These are phyloP conservation scores for Microbotryum violaceum DNA, from an alignment of 1,284 basidiomycete genomes.

Conservation along the genomic window DNA sequence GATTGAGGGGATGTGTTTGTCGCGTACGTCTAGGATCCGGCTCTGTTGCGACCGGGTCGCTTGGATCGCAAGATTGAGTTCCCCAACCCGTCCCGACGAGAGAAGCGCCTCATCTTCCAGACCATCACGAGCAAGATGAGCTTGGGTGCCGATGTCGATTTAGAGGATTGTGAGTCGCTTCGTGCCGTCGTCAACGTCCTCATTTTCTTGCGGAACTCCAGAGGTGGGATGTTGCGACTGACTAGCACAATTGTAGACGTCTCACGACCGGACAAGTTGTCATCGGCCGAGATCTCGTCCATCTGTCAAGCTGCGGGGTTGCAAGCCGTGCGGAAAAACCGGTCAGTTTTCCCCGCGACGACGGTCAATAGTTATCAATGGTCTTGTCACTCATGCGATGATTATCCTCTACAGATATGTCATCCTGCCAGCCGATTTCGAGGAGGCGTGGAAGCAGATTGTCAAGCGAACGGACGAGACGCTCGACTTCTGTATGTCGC, in stretches of 20 bases:
- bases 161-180: constrained; percentile 79
- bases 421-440: constrained; percentile 93
- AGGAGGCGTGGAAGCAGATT: constrained; percentile 92
- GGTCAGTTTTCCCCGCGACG: constrained; percentile 1
- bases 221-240: neutral
- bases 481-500: constrained; percentile 80
- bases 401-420: constrained; percentile 58
- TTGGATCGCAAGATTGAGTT: constrained; percentile 99
- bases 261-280: constrained; percentile 89
- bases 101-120: constrained; percentile 97
- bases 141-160: constrained; percentile 90
- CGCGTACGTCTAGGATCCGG: constrained; percentile 57
- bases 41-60: constrained; percentile 91
- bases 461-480: constrained; percentile 91
- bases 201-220: neutral
- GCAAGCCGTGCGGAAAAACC: constrained; percentile 58
- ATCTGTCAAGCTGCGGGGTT: constrained; percentile 96
- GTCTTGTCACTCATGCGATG: neutral
- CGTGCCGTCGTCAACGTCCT: neutral
- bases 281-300: constrained; percentile 89
- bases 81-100: constrained; percentile 85
- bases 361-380: neutral
- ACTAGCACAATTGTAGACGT: constrained; percentile 56
- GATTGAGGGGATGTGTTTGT: neutral
- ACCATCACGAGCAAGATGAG: constrained; percentile 98